These are phyloP conservation scores for Entophlyctis luteolus DNA, from an alignment of 192 early-diverging fungal genomes.

Conservation along the genomic window DNA sequence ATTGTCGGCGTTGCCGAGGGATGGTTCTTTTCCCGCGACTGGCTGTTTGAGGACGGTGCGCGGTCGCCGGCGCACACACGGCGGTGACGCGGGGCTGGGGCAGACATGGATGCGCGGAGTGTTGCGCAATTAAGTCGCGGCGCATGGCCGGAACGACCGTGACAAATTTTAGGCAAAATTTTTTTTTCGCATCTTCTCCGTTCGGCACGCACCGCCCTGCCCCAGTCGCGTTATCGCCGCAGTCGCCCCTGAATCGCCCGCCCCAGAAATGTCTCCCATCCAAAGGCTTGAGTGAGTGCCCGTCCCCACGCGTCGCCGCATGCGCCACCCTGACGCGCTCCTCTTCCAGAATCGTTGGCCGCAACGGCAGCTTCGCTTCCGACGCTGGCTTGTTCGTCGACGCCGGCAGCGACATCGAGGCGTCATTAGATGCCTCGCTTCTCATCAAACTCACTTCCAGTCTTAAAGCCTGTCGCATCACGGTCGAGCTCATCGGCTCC, in stretches of 20 bases:
- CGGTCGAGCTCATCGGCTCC: conserved; percentile 4
- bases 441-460: not conserved
- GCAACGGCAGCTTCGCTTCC: not conserved
- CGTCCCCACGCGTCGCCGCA: not conserved
- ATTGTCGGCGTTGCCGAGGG: conserved; percentile 44
- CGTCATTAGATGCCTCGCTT: not conserved
- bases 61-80: too few relatives aligned
- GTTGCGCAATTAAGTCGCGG: too few relatives aligned
- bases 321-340: not conserved
- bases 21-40: conserved; percentile 47
- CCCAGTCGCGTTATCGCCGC: not conserved
- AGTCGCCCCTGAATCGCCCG: not conserved
- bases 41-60: conserved; percentile 3
- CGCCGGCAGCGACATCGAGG: not conserved
- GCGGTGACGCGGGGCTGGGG: too few relatives aligned
- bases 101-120: too few relatives aligned
- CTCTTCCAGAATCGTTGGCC: not conserved
- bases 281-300: not conserved
- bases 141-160: too few relatives aligned
- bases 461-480: conserved; percentile 5
- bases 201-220: not conserved
- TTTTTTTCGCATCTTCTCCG: not conserved
- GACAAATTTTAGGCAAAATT: too few relatives aligned
- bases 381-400: conserved; percentile 1
- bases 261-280: not conserved